Conservation (phyloP, 306 rosid genomes). For the Pterocarpus macrocarpus region DNA sequence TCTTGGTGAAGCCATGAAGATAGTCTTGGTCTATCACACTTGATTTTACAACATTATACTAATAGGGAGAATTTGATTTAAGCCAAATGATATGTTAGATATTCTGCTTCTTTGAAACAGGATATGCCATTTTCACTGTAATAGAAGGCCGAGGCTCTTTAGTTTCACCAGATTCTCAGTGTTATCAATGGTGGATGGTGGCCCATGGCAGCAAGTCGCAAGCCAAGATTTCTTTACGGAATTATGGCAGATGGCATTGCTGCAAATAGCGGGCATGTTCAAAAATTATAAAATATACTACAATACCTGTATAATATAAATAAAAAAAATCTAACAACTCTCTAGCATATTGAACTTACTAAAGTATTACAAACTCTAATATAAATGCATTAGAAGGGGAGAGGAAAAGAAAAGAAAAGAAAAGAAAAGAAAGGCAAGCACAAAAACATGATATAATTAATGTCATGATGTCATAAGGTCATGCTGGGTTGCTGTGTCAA, state of each 20-base stretch:
- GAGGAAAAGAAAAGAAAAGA: not conserved
- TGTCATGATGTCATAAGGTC: not conserved
- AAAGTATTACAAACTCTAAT: not conserved
- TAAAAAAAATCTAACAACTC: constrained; percentile 16
- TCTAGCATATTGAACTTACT: constrained; percentile 1
- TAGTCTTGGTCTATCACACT: not conserved
- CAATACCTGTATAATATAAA: not conserved
- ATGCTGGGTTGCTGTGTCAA: not conserved
- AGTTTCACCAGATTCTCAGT: constrained; percentile 11
- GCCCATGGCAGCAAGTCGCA: not conserved
- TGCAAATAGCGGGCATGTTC: constrained; percentile 6
- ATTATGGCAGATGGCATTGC: constrained; percentile 19
- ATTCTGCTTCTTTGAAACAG: not conserved
- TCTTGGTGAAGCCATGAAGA: not conserved
- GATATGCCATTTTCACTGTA: constrained; percentile 8
- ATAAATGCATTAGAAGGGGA: constrained; percentile 14
- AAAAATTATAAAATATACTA: not conserved
- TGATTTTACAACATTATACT: not conserved
- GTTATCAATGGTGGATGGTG: not conserved
- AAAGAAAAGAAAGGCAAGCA: not conserved
- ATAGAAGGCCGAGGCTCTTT: not conserved
- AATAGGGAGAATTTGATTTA: not conserved
- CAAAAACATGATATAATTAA: not conserved
- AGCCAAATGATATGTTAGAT: not conserved
- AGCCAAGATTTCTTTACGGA: not conserved